A percentile compares a stretch with the other conserved stretches of the same genome.
phyloP scores from a whole-genome alignment of 1,284 basidiomycete genomes.

The Entoloma clypeatum region DNA sequence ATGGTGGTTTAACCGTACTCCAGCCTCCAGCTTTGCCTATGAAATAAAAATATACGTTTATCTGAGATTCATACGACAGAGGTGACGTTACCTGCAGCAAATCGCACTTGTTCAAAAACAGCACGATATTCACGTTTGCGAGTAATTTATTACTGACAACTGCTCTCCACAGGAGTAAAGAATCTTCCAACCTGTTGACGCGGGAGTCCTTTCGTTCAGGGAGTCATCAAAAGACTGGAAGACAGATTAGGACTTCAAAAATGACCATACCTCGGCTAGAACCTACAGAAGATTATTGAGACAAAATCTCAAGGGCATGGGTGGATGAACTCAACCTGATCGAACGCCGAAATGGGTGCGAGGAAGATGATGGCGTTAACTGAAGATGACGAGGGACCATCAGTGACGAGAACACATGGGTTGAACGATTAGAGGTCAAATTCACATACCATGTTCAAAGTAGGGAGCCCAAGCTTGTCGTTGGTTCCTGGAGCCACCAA shows the following conservation, averaged over 20 bases:
- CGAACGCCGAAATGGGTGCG: slow-evolving; percentile 79
- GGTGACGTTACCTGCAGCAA: slow-evolving; percentile 50
- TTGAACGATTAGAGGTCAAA: not conserved
- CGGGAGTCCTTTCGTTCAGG: slow-evolving; percentile 47
- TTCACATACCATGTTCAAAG: slow-evolving; percentile 66
- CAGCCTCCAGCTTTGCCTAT: slow-evolving; percentile 68
- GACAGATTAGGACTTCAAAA: slow-evolving; percentile 10
- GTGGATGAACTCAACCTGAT: slow-evolving; percentile 43
- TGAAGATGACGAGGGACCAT: slow-evolving; percentile 25
- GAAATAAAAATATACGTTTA: slow-evolving; percentile 6
- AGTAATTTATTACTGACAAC: slow-evolving; percentile 69
- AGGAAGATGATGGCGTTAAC: slow-evolving; percentile 83
- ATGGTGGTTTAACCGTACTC: slow-evolving; percentile 64
- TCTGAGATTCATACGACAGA: not conserved
- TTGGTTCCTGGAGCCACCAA: slow-evolving; percentile 73
- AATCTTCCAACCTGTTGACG: slow-evolving; percentile 75
- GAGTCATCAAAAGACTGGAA: slow-evolving; percentile 8
- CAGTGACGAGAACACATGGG: slow-evolving; percentile 9
- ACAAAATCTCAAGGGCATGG: slow-evolving; percentile 12
- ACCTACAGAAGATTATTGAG: slow-evolving; percentile 32
- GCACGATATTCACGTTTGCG: slow-evolving; percentile 63
- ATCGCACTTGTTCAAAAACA: slow-evolving; percentile 79
- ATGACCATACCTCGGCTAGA: slow-evolving; percentile 55
- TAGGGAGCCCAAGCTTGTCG: slow-evolving; percentile 81
- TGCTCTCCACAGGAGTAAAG: slow-evolving; percentile 63